Percentiles rank a stretch among this genome's conserved stretches.
phyloP scores from a whole-genome alignment of 371 early-diverging fungal genomes.

The Rhizopus microsporus region DNA sequence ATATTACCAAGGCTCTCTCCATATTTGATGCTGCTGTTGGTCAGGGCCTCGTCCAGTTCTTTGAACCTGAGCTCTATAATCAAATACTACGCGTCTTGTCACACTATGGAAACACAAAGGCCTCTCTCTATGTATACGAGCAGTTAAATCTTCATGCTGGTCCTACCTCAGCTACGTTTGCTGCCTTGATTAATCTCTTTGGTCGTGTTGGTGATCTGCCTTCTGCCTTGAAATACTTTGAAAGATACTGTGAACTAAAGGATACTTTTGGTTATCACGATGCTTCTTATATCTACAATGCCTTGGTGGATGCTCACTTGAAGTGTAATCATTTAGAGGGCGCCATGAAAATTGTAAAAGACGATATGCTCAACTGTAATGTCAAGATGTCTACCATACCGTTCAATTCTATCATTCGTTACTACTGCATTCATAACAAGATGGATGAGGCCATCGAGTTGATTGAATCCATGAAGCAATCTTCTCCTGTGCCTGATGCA shows the following conservation, averaged over 20 bases:
- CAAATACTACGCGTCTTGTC: slow-evolving; percentile 49
- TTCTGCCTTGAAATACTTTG: slow-evolving; percentile 39
- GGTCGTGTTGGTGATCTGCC: slow-evolving; percentile 48
- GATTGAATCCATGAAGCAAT: slow-evolving; percentile 26
- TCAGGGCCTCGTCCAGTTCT: slow-evolving; percentile 27
- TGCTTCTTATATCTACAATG: slow-evolving; percentile 53
- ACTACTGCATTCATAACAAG: slow-evolving; percentile 35
- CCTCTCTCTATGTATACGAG: slow-evolving; percentile 41
- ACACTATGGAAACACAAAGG: slow-evolving; percentile 42
- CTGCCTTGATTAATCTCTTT: slow-evolving; percentile 52
- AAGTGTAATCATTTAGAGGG: slow-evolving; percentile 40
- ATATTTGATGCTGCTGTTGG: slow-evolving; percentile 36
- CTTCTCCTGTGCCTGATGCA: slow-evolving; percentile 41
- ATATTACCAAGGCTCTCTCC: slow-evolving; percentile 36
- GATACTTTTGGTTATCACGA: slow-evolving; percentile 34
- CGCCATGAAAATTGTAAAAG: slow-evolving; percentile 44
- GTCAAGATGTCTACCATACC: slow-evolving; percentile 43
- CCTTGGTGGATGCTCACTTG: slow-evolving; percentile 48
- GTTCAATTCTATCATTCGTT: slow-evolving; percentile 51
- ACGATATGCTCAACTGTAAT: slow-evolving; percentile 36
- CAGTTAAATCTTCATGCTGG: slow-evolving; percentile 28
- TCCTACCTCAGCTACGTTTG: slow-evolving; percentile 49
- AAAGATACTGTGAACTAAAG: slow-evolving; percentile 29
- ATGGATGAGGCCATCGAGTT: slow-evolving; percentile 35
- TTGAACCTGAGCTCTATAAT: slow-evolving; percentile 50